Conservation (phyloP, 1,284 basidiomycete genomes). For the Cutaneotrichosporon dermatis region DNA sequence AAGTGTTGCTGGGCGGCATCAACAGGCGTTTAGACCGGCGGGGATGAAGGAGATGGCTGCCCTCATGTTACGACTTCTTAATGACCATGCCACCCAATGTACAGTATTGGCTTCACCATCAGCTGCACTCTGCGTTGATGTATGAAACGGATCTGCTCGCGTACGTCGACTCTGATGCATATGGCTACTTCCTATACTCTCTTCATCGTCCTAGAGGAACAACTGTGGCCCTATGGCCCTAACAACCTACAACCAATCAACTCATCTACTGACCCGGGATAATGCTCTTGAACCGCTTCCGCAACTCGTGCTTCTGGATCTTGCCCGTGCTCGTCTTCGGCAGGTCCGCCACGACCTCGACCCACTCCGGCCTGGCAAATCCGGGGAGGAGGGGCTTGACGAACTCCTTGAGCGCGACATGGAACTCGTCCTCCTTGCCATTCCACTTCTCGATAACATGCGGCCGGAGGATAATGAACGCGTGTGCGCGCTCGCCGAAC, state of each 20-base stretch:
- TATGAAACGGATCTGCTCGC: too few species aligned
- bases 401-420: constrained; percentile 14
- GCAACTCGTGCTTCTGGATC: constrained; percentile 70
- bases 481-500: constrained; percentile 73
- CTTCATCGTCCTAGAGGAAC: too few species aligned
- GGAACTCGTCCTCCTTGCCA: constrained; percentile 8
- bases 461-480: constrained; percentile 62
- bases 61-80: too few species aligned
- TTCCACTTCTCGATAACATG: constrained; percentile 2
- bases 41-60: too few species aligned
- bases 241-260: too few species aligned
- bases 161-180: too few species aligned
- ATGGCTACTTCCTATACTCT: too few species aligned
- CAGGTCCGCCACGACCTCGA: constrained; percentile 51
- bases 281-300: constrained; percentile 29
- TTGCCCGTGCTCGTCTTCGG: constrained; percentile 87
- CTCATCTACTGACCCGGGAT: constrained; percentile 1
- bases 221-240: too few species aligned
- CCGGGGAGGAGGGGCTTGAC: constrained; percentile 17
- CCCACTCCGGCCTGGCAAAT: constrained; percentile 22
- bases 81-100: too few species aligned
- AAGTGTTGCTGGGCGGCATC: constrained; percentile 44
- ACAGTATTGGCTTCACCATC: too few species aligned
- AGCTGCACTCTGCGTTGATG: too few species aligned
- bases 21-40: constrained; percentile 35